Evolutionary conservation across 2,329 filamentous ascomycete species (phyloP).

Genomic region (Verticillium zaregamsianum): DNA sequence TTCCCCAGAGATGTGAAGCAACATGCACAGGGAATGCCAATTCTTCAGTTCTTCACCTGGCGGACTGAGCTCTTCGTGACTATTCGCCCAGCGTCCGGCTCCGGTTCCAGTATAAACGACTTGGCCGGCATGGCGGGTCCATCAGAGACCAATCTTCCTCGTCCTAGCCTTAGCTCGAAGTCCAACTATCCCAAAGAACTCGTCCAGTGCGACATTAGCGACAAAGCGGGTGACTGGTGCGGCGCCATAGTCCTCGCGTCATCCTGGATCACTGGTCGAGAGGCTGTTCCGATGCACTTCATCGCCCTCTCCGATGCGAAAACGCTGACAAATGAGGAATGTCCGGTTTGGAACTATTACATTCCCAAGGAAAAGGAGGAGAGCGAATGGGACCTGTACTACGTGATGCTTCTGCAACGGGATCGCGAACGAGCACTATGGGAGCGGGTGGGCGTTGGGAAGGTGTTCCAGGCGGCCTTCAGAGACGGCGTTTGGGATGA

Average conservation of each 20-base stretch:
- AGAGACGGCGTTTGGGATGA: background rate
- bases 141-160: no score
- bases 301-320: constrained; percentile 30
- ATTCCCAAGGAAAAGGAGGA: constrained; percentile 25
- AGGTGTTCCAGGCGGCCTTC: constrained; percentile 49
- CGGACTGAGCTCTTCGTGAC: constrained; percentile 15
- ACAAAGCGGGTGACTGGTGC: constrained; percentile 25
- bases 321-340: constrained; percentile 24
- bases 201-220: constrained; percentile 20
- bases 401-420: constrained; percentile 22
- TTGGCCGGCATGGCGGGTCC: background rate
- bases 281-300: constrained; percentile 15
- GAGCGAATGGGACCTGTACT: constrained; percentile 27
- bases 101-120: background rate
- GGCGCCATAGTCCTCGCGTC: constrained; percentile 21
- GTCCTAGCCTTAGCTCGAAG: no score
- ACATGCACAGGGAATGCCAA: constrained; percentile 8
- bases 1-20: background rate
- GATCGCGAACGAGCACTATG: constrained; percentile 59
- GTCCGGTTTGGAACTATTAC: constrained; percentile 27
- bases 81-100: background rate
- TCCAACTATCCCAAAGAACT: background rate
- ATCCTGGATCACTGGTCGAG: constrained; percentile 11
- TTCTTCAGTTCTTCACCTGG: constrained; percentile 28
- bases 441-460: constrained; percentile 73